Percentiles rank a stretch among this genome's conserved stretches.
Conservation (phyloP, 345 rosid genomes). For the Bretschneidera sinensis region DNA sequence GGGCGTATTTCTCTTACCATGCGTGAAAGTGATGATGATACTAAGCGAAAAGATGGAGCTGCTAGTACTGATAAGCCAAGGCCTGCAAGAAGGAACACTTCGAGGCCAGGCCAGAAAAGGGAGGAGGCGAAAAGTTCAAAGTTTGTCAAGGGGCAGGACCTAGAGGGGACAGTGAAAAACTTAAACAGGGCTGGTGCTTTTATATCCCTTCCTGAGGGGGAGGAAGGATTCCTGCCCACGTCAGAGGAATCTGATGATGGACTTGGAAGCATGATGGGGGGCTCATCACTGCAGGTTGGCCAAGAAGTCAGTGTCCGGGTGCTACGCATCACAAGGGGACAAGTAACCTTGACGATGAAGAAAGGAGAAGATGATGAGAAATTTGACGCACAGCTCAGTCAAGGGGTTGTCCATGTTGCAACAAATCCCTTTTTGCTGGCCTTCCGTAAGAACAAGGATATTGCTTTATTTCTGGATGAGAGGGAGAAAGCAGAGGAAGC, state of each 20-base stretch:
- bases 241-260: conserved; percentile 76
- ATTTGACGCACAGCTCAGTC: conserved; percentile 33
- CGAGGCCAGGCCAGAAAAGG: conserved; percentile 45
- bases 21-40: conserved; percentile 63
- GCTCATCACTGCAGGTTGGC: conserved; percentile 56
- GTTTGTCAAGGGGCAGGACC: conserved; percentile 69
- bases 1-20: conserved; percentile 79
- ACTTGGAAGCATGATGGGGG: conserved; percentile 57
- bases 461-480: conserved; percentile 69
- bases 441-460: conserved; percentile 67
- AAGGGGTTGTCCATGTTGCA: conserved; percentile 61
- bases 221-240: conserved; percentile 78
- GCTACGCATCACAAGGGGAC: conserved; percentile 58
- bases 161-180: conserved; percentile 74
- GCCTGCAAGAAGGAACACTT: conserved; percentile 41
- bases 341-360: conserved; percentile 86
- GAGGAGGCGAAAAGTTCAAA: conserved; percentile 46
- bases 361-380: conserved; percentile 46
- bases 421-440: conserved; percentile 78
- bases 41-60: conserved; percentile 41
- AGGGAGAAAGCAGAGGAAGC: conserved; percentile 64
- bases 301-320: conserved; percentile 76
- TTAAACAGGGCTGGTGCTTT: conserved; percentile 71
- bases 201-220: conserved; percentile 79
- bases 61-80: conserved; percentile 46